Percentiles rank a stretch among this genome's conserved stretches.
Evolutionary conservation across 208 protist genomes (phyloP).

Genomic region (Entamoeba nuttalli): DNA sequence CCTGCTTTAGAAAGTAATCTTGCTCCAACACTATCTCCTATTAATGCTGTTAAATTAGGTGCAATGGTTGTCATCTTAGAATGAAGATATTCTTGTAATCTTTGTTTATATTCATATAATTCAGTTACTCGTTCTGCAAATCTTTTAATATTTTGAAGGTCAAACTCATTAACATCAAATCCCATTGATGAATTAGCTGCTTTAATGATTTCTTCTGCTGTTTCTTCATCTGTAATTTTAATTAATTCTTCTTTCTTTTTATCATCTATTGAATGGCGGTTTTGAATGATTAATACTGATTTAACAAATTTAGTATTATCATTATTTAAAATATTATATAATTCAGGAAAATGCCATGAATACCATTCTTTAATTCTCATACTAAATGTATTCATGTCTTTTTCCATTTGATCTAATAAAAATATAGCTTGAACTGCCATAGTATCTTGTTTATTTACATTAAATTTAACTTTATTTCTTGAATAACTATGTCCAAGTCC

Average conservation of each 20-base stretch:
- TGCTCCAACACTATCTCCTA: slow-evolving; percentile 87
- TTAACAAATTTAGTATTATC: slow-evolving; percentile 85
- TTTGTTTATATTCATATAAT: slow-evolving; percentile 43
- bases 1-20: slow-evolving; percentile 92
- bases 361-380: slow-evolving; percentile 95
- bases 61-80: slow-evolving; percentile 79
- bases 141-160: slow-evolving; percentile 33
- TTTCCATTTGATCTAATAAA: slow-evolving; percentile 90
- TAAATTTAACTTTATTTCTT: slow-evolving; percentile 96
- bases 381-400: slow-evolving; percentile 95
- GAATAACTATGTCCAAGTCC: slow-evolving; percentile 21
- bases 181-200: slow-evolving; percentile 94
- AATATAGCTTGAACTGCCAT: slow-evolving; percentile 98
- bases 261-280: not conserved
- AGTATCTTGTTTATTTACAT: slow-evolving; percentile 96
- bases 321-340: slow-evolving; percentile 75
- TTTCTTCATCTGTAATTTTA: not conserved
- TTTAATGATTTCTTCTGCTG: slow-evolving; percentile 9
- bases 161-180: slow-evolving; percentile 56
- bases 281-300: slow-evolving; percentile 43
- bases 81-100: slow-evolving; percentile 80
- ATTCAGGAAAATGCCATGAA: slow-evolving; percentile 96
- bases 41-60: slow-evolving; percentile 87
- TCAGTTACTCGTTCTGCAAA: slow-evolving; percentile 39
- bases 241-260: not conserved